A percentile compares a stretch with the other conserved stretches of the same genome.
Conservation (phyloP, 345 rosid species). For the Lumnitzera littorea region DNA sequence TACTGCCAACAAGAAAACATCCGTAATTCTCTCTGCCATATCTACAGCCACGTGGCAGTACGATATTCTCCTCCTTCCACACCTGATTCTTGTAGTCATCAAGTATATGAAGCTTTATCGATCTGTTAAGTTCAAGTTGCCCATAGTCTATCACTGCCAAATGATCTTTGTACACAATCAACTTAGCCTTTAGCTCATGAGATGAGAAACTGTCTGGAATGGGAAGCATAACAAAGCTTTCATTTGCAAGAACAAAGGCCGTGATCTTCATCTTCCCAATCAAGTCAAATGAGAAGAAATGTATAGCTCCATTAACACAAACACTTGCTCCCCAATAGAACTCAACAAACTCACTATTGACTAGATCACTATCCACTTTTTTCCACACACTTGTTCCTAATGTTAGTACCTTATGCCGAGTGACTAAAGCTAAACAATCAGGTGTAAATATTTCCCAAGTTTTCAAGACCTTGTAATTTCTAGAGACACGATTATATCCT, state of each 20-base stretch:
- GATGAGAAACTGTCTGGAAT: not conserved
- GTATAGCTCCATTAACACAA: slow-evolving; percentile 5
- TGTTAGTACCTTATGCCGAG: slow-evolving; percentile 7
- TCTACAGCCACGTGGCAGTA: slow-evolving; percentile 2
- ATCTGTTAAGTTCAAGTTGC: slow-evolving; percentile 2
- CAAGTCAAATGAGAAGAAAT: slow-evolving; percentile 7
- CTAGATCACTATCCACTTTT: not conserved
- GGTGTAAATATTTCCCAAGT: slow-evolving; percentile 1
- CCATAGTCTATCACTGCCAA: slow-evolving; percentile 2
- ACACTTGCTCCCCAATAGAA: slow-evolving; percentile 4
- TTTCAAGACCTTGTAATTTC: slow-evolving; percentile 5
- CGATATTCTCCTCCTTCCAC: slow-evolving; percentile 3
- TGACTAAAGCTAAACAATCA: not conserved
- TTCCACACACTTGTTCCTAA: slow-evolving; percentile 4
- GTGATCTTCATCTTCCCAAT: not conserved
- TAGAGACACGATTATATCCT: slow-evolving; percentile 3
- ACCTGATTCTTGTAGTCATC: slow-evolving; percentile 6
- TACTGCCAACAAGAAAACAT: not conserved
- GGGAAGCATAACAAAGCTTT: slow-evolving; percentile 2
- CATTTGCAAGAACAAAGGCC: slow-evolving; percentile 3
- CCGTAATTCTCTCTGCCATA: not conserved
- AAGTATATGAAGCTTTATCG: not conserved
- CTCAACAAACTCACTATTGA: not conserved
- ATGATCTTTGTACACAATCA: slow-evolving; percentile 1
- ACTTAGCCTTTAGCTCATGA: not conserved